phyloP scores from a whole-genome alignment of 805 yeast genomes.

The Yamadazyma nakazawae region DNA sequence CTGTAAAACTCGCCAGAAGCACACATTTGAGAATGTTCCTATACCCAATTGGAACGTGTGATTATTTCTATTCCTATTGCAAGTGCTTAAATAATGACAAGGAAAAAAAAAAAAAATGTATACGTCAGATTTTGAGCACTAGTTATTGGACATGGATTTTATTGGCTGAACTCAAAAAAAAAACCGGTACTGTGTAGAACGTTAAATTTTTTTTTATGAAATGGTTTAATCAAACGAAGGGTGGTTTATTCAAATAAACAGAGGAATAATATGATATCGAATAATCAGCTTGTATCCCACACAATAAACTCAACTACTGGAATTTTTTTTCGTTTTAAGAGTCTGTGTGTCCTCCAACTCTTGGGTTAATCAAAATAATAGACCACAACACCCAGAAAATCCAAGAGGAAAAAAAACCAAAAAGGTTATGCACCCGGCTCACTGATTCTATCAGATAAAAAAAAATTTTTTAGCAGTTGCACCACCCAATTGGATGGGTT shows the following conservation, averaged over 20 bases:
- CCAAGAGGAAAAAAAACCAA: too few species aligned
- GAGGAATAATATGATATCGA: too few species aligned
- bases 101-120: neutral
- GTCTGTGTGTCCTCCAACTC: too few species aligned
- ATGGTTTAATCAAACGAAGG: neutral
- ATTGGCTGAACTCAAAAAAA: neutral
- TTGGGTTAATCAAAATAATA: too few species aligned
- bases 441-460: conserved; percentile 7
- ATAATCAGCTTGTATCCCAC: too few species aligned
- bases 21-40: neutral
- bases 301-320: too few species aligned
- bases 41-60: neutral
- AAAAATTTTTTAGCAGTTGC: conserved; percentile 2
- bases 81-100: too few species aligned
- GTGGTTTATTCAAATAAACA: too few species aligned
- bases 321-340: too few species aligned
- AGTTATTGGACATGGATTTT: neutral
- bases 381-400: too few species aligned
- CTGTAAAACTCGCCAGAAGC: neutral
- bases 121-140: neutral
- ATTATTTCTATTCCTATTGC: neutral
- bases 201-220: neutral
- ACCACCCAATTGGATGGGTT: conserved; percentile 1
- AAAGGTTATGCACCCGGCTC: neutral
- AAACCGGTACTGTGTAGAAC: neutral